Conservation (phyloP, 495 filamentous ascomycete genomes). For the Podospora anserina region DNA sequence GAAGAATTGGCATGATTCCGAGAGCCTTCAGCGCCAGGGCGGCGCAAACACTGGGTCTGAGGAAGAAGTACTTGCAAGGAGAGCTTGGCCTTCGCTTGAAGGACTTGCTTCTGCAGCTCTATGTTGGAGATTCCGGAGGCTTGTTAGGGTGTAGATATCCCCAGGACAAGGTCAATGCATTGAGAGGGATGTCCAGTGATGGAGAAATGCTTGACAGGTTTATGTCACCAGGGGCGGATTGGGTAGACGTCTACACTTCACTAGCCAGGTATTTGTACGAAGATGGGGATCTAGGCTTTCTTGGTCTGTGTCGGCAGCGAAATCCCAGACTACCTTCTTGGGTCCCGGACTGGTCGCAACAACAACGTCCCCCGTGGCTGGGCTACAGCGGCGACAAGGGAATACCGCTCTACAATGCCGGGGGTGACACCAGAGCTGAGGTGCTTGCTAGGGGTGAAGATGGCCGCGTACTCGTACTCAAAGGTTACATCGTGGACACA, state of each 20-base stretch:
- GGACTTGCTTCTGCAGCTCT: background rate
- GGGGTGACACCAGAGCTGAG: background rate
- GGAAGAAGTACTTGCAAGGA: constrained; percentile 4
- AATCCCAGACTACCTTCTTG: background rate
- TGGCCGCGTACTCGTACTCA: background rate
- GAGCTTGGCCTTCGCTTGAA: background rate
- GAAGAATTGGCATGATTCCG: background rate
- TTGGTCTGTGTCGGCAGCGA: constrained; percentile 2
- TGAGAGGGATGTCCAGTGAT: background rate
- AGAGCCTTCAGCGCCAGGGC: background rate
- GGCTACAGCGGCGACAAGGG: background rate
- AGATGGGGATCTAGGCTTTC: constrained; percentile 1
- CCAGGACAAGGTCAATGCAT: constrained; percentile 1
- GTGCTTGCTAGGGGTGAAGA: background rate
- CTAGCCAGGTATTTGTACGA: background rate
- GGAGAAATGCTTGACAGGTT: constrained; percentile 1
- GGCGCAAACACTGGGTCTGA: background rate
- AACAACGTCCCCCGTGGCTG: background rate
- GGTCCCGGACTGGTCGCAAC: constrained; percentile 1
- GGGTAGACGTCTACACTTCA: background rate
- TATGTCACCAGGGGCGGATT: background rate
- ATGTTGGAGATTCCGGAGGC: background rate
- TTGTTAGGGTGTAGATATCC: background rate
- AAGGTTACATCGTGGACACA: background rate
- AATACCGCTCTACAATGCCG: background rate